Evolutionary conservation across 2,329 filamentous ascomycete species (phyloP), one percentile per base, ranked within the genome.

Genomic region (Fusarium nanum): DNA sequence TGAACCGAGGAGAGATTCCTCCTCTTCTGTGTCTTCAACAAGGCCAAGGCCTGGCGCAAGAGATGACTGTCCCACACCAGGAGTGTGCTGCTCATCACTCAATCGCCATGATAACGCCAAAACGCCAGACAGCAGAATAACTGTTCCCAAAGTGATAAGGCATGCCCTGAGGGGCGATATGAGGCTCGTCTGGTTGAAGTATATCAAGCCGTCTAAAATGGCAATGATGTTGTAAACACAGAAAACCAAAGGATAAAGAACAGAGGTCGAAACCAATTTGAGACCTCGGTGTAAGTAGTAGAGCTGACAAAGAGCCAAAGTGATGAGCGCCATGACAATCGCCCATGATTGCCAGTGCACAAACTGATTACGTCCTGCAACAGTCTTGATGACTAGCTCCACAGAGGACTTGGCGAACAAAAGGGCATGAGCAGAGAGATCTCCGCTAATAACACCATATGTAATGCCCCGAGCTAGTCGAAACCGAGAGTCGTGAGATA

Each of bases 191-290:
- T 99, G 96, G 74, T 92, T 88, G 82, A 98, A 99, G 81, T 98
- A 99, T 75, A 99, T 97, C 73, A 99, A 86, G 32, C 96, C 96
- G 81, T 99, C 96, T 73, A 98, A 85, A 73, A 99, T 99, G 71
- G 96, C 96, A 76, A 98, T 94, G 76, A 99, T 97, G 85, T 99
- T 99, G 86, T 98, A 99, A 70, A 98, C 89, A 85, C 96, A 99
- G 81, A 99, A 99, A 41, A 98, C 94, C 74, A 98, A 91, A 7
- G 96, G 96, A 80, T 99, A 99, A 72, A 99, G 86, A 67, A 98
- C 92, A 75, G 93, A 97, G 23, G 96, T 98, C 57, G 94, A 98
- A 79, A 97, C 94, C 55, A 99, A 87, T 81, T 97, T 97, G 68
- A 99, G 86, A 56, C 96, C 96, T 45, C 93, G 89, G 78, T 99